phyloP scores from a whole-genome alignment of 1,284 basidiomycete genomes.

The Trichosporon asahii region DNA sequence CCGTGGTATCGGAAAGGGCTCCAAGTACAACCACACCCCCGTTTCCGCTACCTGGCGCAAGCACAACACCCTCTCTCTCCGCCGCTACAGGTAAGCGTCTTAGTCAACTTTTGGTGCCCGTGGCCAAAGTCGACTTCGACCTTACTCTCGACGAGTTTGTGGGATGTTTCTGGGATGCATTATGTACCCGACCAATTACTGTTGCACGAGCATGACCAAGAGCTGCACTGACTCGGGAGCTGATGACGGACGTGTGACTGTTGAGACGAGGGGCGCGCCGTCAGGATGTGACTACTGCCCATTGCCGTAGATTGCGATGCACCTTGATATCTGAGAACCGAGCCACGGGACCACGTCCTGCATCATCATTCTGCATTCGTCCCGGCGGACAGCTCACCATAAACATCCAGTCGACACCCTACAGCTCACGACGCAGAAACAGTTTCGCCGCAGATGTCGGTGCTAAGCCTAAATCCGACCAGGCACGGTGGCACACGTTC shows the following conservation, averaged over 20 bases:
- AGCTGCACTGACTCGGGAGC: background rate
- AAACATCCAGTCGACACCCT: background rate
- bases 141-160: background rate
- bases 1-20: conserved; percentile 84
- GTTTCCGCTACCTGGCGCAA: conserved; percentile 90
- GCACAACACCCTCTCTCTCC: conserved; percentile 97
- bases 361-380: background rate
- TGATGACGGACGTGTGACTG: too few relatives aligned
- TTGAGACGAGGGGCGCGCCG: too few relatives aligned
- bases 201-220: background rate
- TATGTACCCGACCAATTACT: conserved; percentile 1
- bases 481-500: background rate
- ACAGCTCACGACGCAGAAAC: background rate
- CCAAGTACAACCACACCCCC: conserved; percentile 90
- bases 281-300: too few relatives aligned
- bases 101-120: conserved; percentile 15
- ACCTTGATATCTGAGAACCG: background rate
- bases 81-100: conserved; percentile 82
- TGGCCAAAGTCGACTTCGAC: conserved; percentile 10
- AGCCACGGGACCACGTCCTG: background rate
- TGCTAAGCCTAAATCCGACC: background rate
- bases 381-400: background rate
- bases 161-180: conserved; percentile 8
- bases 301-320: too few relatives aligned
- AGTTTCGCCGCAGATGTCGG: background rate